A percentile compares a stretch with the other conserved stretches of the same genome.
Evolutionary conservation across 2,329 filamentous ascomycete genomes (phyloP).

Genomic region (Rasamsonia emersonii): DNA sequence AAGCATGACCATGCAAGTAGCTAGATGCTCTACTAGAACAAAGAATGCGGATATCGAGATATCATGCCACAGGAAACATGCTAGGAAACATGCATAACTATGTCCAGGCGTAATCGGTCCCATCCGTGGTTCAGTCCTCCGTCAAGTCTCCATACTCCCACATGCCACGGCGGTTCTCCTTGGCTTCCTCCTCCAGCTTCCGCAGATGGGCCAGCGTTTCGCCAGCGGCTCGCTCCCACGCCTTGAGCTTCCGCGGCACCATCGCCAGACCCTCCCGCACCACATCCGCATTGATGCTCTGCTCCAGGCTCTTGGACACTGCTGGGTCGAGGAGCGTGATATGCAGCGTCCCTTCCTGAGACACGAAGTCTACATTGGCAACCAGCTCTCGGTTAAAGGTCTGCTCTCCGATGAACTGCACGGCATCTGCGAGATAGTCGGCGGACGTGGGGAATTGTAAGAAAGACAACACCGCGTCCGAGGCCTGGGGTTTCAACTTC

Average conservation of each 20-base stretch:
- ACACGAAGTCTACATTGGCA: constrained; percentile 80
- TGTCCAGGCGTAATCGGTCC: no score
- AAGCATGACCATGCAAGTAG: no score
- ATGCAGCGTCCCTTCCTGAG: constrained; percentile 71
- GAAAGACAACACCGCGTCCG: constrained; percentile 79
- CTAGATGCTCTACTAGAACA: no score
- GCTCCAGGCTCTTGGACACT: constrained; percentile 51
- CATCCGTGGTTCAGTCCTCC: constrained; percentile 56
- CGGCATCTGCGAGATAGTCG: constrained; percentile 77
- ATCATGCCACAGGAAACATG: no score
- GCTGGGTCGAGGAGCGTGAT: constrained; percentile 81
- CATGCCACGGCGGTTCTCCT: constrained; percentile 72
- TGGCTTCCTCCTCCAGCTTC: constrained; percentile 68
- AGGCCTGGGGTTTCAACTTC: constrained; percentile 78
- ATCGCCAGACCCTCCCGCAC: constrained; percentile 77
- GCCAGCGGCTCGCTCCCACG: constrained; percentile 73
- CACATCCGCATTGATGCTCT: constrained; percentile 85
- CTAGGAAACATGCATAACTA: no score
- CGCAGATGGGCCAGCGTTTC: constrained; percentile 64
- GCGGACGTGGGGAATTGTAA: constrained; percentile 74
- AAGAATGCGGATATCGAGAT: no score
- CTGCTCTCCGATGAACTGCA: constrained; percentile 64
- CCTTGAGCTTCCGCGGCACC: constrained; percentile 84
- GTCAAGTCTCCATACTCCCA: constrained; percentile 98
- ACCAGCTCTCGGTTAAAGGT: constrained; percentile 72